Evolutionary conservation across 352 stramenopile species (phyloP), one percentile per base, ranked within the genome.

Genomic region (Pythium insidiosum): DNA sequence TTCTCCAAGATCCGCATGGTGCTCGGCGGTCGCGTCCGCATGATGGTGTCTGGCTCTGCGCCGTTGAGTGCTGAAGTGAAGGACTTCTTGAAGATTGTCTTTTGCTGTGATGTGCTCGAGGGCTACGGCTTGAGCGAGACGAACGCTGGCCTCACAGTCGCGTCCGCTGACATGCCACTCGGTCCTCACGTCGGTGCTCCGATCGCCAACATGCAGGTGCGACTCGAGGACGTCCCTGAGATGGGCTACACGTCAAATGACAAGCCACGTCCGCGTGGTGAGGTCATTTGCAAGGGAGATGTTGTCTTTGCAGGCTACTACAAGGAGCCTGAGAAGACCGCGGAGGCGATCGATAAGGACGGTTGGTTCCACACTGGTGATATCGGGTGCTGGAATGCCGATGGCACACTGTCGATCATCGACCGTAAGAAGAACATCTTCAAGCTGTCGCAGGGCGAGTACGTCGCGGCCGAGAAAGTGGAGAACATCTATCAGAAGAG

Each of bases 291-390:
- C 16, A 85, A 75, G 35, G 91, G 93, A 7, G 60, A 65, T 5
- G 71, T 84, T 43, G 56, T 97, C 16, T 92, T 95, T 50, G 56
- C 56, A 24, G 95, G 95, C 5, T 99, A 99, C 38, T 97, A 98
- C 69, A 97, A 97, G 54, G 84, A 98, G 55, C 67, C 74, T 4
- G 84, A 96, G 51, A 89, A 95, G 37, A 98, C 95, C 0, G 57
- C 58, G 0, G 86, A 97, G 47, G 89, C 82, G 3, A 78, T 98
- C 22, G 89, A 97, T 47, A 63, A 68, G 16, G 87, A 93, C 24
- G 95, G 94, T 4, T 99, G 88, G 84, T 98, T 99, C 58, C 89
- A 98, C 66, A 98, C 95, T 1, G 96, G 96, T 11, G 96, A 99
- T 72, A 84, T 99, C 33, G 96, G 92, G 11, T 74, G 72, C 31